These are phyloP conservation scores for Trichosporon inkin DNA, from an alignment of 1,284 basidiomycete genomes.

Conservation along the genomic window DNA sequence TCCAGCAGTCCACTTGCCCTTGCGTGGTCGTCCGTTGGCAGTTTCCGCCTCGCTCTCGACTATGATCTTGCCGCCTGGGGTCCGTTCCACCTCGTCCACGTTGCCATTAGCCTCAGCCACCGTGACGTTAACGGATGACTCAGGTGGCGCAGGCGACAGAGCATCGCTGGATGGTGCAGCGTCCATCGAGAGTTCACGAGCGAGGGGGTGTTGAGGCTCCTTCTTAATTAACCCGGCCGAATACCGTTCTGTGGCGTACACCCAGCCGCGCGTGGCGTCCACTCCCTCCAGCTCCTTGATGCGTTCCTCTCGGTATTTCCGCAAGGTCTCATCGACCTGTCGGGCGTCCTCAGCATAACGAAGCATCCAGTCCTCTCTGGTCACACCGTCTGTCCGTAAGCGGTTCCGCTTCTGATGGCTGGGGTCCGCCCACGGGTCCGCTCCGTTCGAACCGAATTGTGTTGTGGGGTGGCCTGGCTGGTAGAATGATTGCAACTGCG, in stretches of 20 bases:
- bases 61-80: conserved; percentile 27
- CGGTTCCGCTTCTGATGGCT: conserved; percentile 58
- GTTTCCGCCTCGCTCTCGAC: conserved; percentile 26
- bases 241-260: conserved; percentile 29
- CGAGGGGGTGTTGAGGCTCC: conserved; percentile 15
- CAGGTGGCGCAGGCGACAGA: conserved; percentile 18
- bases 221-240: conserved; percentile 14
- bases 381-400: conserved; percentile 61
- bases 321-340: conserved; percentile 63
- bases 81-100: conserved; percentile 5
- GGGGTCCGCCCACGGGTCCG: conserved; percentile 77
- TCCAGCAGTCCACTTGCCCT: conserved; percentile 32
- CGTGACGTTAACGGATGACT: conserved; percentile 9
- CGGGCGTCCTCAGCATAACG: conserved; percentile 64
- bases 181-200: conserved; percentile 22
- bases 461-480: conserved; percentile 80
- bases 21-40: conserved; percentile 11
- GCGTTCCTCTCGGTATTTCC: conserved; percentile 59
- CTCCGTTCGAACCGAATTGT: conserved; percentile 73
- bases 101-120: conserved; percentile 13
- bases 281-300: conserved; percentile 52
- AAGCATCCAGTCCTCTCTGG: conserved; percentile 84
- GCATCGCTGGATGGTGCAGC: conserved; percentile 14
- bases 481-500: conserved; percentile 56
- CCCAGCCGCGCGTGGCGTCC: conserved; percentile 38